phyloP scores from a whole-genome alignment of 441 rosid genomes.

The Eutrema salsugineum region DNA sequence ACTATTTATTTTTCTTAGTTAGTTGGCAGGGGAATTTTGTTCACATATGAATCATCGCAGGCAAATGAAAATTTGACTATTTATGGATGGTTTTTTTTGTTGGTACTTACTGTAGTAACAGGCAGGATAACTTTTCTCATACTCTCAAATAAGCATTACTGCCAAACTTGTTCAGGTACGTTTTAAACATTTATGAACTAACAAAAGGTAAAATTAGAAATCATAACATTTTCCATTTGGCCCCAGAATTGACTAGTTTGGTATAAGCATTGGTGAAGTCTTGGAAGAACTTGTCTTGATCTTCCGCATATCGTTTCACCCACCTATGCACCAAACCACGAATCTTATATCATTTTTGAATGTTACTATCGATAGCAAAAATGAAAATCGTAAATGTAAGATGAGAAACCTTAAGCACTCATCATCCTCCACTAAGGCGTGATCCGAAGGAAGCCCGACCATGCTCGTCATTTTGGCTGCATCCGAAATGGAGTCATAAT shows the following conservation, averaged over 20 bases:
- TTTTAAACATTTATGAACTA: neutral
- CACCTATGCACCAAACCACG: conserved; percentile 45
- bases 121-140: neutral
- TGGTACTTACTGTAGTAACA: no score
- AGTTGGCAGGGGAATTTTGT: no score
- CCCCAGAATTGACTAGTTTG: conserved; percentile 81
- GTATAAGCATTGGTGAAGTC: conserved; percentile 76
- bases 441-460: conserved; percentile 96
- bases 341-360: neutral
- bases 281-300: conserved; percentile 63
- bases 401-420: conserved; percentile 73
- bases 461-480: conserved; percentile 75
- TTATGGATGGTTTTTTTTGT: no score
- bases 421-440: conserved; percentile 67
- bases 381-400: no score
- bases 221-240: conserved; percentile 62
- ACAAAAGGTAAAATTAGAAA: neutral
- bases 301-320: conserved; percentile 63
- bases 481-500: conserved; percentile 3
- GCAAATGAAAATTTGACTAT: no score
- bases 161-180: neutral
- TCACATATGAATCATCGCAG: no score
- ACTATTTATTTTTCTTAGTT: no score
- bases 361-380: no score
- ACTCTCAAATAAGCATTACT: neutral